These are phyloP conservation scores for Fusarium subtropicale DNA, from an alignment of 2,329 filamentous ascomycete species.

Conservation along the genomic window DNA sequence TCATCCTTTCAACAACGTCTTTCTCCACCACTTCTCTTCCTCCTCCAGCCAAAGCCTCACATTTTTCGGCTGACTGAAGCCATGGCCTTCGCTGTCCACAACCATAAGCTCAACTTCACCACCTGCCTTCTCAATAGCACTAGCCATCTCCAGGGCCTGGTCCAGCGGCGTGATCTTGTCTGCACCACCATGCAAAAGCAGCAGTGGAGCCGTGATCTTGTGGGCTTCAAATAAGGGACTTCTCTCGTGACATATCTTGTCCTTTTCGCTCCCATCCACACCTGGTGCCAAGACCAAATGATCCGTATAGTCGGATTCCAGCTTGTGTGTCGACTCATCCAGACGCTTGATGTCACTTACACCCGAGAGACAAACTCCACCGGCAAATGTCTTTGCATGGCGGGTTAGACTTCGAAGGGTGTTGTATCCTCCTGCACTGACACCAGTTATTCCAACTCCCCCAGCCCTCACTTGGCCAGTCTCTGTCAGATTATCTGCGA, in stretches of 20 bases:
- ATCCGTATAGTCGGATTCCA: slow-evolving; percentile 65
- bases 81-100: slow-evolving; percentile 63
- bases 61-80: slow-evolving; percentile 57
- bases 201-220: slow-evolving; percentile 61
- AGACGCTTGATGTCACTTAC: slow-evolving; percentile 63
- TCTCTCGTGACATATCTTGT: slow-evolving; percentile 57
- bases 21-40: slow-evolving; percentile 62
- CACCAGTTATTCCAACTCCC: slow-evolving; percentile 61
- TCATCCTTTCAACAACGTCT: slow-evolving; percentile 49
- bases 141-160: slow-evolving; percentile 66
- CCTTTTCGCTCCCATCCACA: slow-evolving; percentile 54
- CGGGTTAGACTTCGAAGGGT: slow-evolving; percentile 62
- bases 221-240: slow-evolving; percentile 62
- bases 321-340: slow-evolving; percentile 63
- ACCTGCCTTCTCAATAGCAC: slow-evolving; percentile 55
- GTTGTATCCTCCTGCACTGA: slow-evolving; percentile 66
- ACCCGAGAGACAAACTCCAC: slow-evolving; percentile 62
- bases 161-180: slow-evolving; percentile 70
- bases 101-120: slow-evolving; percentile 61
- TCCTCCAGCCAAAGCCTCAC: slow-evolving; percentile 55
- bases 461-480: slow-evolving; percentile 52
- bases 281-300: slow-evolving; percentile 55
- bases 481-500: slow-evolving; percentile 56
- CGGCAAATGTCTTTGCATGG: slow-evolving; percentile 60
- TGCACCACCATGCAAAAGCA: slow-evolving; percentile 66